These are phyloP conservation scores for Saksenaea vasiformis DNA, from an alignment of 371 early-diverging fungal genomes.

Conservation along the genomic window DNA sequence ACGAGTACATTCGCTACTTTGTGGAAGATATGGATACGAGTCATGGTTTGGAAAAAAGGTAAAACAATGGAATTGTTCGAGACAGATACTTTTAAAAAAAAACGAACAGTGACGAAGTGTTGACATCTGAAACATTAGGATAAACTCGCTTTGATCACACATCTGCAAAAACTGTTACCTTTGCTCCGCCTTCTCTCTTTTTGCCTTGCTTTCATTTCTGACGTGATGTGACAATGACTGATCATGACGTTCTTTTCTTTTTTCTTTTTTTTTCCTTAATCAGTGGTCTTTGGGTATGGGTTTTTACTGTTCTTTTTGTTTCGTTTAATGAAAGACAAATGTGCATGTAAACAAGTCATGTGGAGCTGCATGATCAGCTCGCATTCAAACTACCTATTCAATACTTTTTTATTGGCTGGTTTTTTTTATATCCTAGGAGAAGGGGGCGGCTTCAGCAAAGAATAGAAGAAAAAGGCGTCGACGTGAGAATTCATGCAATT, in stretches of 20 bases:
- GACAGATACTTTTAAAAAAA: background rate
- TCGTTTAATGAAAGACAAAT: too few species aligned
- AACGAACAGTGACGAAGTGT: background rate
- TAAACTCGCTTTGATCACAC: background rate
- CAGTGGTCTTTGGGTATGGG: too few species aligned
- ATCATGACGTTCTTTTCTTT: too few species aligned
- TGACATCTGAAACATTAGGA: conserved; percentile 2
- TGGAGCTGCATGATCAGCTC: background rate
- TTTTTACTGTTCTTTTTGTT: too few species aligned
- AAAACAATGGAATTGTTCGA: conserved; percentile 5
- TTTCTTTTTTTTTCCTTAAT: background rate
- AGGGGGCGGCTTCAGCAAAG: background rate
- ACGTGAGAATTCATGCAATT: conserved; percentile 1
- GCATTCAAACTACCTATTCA: background rate
- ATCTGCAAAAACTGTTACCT: background rate
- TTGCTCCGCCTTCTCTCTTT: too few species aligned
- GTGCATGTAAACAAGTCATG: too few species aligned
- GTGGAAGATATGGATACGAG: conserved; percentile 43
- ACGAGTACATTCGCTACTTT: conserved; percentile 70
- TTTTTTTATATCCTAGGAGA: background rate
- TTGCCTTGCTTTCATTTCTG: too few species aligned
- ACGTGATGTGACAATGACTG: too few species aligned
- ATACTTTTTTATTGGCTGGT: background rate
- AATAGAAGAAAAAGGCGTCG: background rate
- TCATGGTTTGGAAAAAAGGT: conserved; percentile 21